Evolutionary conservation across 345 rosid species (phyloP), one percentile per base, ranked within the genome.

Genomic region (Citrus mangshanensis): DNA sequence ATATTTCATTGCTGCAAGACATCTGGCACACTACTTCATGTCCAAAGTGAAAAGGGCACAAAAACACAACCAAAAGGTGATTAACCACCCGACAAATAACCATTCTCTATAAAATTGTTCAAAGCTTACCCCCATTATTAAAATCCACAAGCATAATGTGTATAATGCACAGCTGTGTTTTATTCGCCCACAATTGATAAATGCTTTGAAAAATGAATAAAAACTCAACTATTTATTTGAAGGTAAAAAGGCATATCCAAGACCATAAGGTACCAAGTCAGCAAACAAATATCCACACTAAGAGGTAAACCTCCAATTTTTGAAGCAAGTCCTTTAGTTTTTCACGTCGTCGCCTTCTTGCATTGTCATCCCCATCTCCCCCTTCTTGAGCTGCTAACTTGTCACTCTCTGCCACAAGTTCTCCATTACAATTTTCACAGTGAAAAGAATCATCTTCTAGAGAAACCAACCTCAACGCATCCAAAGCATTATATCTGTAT

Each of bases 321-420:
- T 89, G 90, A 89, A 96, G 98, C 90, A 86, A 78, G 72, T 87
- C 91, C 80, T 89, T 92, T 35, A 94, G 82, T 65, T 94, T 93
- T 82, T 94, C 98, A 73, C 88, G 94, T 55, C 90, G 91, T 14
- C 94, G 86, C 81, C 92, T 91, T 84, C 91, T 89, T 78, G 89
- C 97, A 89, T 91, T 91, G 78, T 94, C 99, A 87, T 87, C 97
- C 79, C 97, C 97, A 83, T 94, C 99, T 77, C 90, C 93, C 24
- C 82, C 95, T 77, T 93, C 99, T 86, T 93, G 92, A 38, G 89
- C 88, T 59, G 91, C 91, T 79, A 94, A 80, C 84, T 93, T 94
- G 88, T 94, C 92, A 74, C 93, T 89, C 88, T 96, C 98, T 56
- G 93, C 95, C 81, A 91, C 93, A 81, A 96, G 95, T 78, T 89